These are phyloP conservation scores for Epichloe sp. DNA, from an alignment of 2,329 filamentous ascomycete genomes.

Conservation along the genomic window DNA sequence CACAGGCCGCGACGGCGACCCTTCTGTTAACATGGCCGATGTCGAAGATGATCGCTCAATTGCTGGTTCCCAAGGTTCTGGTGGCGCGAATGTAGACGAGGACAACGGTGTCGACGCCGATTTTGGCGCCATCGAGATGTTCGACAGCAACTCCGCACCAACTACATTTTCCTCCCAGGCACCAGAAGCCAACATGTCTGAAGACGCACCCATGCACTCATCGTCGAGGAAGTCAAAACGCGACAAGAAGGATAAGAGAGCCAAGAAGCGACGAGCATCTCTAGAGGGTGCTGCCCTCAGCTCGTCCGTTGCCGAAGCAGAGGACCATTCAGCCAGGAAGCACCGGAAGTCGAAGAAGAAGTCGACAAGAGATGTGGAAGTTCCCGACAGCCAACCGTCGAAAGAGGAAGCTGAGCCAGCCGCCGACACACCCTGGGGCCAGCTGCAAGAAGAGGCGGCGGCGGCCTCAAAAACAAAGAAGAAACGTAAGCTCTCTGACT, in stretches of 20 bases:
- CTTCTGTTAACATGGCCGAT: constrained; percentile 12
- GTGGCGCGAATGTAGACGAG: constrained; percentile 10
- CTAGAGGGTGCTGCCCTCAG: constrained; percentile 5
- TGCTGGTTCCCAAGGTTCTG: constrained; percentile 15
- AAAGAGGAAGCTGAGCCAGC: background rate
- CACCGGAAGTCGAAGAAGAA: constrained; percentile 16
- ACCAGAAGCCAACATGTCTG: constrained; percentile 19
- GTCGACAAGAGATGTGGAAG: constrained; percentile 1
- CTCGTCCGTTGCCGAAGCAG: constrained; percentile 7
- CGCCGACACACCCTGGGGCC: constrained; percentile 4
- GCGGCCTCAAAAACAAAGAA: constrained; percentile 15
- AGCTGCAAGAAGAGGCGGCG: constrained; percentile 7
- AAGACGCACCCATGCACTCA: constrained; percentile 9
- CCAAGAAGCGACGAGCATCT: constrained; percentile 7
- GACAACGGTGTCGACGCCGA: constrained; percentile 16
- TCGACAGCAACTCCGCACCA: constrained; percentile 23
- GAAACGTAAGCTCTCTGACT: constrained; percentile 20
- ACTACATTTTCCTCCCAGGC: constrained; percentile 19
- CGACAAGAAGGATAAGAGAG: constrained; percentile 20
- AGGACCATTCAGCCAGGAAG: constrained; percentile 9
- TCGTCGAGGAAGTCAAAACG: constrained; percentile 17
- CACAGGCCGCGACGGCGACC: constrained; percentile 1
- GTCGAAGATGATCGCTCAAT: constrained; percentile 10
- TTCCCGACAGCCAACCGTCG: constrained; percentile 4
- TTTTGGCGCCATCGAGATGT: constrained; percentile 25